A percentile compares a stretch with the other conserved stretches of the same genome.
These are phyloP conservation scores for Chlamydomonas sphaeroides DNA, from an alignment of 139 green algal genomes.

Conservation along the genomic window DNA sequence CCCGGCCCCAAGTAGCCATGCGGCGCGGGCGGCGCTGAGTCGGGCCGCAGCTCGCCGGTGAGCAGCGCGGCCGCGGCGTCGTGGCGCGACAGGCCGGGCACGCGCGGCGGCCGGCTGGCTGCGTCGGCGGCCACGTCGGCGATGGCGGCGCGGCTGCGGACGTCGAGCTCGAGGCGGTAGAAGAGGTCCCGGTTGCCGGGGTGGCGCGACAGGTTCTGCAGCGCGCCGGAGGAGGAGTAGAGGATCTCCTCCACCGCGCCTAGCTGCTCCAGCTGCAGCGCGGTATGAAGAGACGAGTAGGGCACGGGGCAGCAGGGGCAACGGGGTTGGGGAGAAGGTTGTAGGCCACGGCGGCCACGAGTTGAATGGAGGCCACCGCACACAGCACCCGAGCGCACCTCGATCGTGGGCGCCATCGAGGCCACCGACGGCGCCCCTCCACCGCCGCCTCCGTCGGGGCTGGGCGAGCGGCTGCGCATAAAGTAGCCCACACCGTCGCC, in stretches of 20 bases:
- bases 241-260: constrained; percentile 26
- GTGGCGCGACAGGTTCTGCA: constrained; percentile 51
- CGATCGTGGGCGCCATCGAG: background rate
- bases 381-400: too few relatives aligned
- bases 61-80: constrained; percentile 20
- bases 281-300: background rate
- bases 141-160: background rate
- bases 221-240: constrained; percentile 38
- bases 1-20: background rate
- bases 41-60: background rate
- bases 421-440: background rate
- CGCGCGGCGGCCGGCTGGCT: background rate
- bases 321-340: too few relatives aligned
- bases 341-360: too few relatives aligned
- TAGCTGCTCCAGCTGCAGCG: constrained; percentile 5
- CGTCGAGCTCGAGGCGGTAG: constrained; percentile 28
- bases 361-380: too few relatives aligned
- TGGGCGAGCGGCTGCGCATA: background rate
- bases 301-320: too few relatives aligned
- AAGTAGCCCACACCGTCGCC: background rate
- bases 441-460: background rate
- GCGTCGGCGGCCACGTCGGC: constrained; percentile 9
- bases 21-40: background rate
- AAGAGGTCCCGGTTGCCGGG: constrained; percentile 40
- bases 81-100: constrained; percentile 6